Percentiles rank a stretch among this genome's conserved stretches.
Evolutionary conservation across 345 rosid species (phyloP).

Genomic region (Citropsis articulata): DNA sequence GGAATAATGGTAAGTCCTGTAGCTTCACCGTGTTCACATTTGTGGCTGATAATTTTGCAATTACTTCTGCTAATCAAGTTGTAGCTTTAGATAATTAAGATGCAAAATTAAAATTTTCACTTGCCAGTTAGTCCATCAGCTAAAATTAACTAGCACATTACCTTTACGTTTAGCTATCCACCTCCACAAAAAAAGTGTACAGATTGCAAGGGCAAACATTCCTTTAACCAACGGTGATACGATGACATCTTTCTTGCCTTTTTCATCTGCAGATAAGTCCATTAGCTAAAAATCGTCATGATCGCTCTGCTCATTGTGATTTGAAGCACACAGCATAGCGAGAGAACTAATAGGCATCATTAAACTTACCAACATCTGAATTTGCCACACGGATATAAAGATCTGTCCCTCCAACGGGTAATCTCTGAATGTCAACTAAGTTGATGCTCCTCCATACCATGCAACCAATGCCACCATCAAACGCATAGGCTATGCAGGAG

Average conservation of each 20-base stretch:
- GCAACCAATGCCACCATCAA: constrained; percentile 36
- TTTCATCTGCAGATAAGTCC: constrained; percentile 10
- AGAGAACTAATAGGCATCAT: not conserved
- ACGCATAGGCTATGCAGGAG: constrained; percentile 19
- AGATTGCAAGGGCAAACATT: constrained; percentile 11
- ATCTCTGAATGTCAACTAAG: constrained; percentile 39
- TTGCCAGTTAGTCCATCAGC: not conserved
- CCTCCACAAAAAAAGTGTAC: constrained; percentile 3
- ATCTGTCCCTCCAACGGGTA: constrained; percentile 32
- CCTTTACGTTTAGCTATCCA: constrained; percentile 25
- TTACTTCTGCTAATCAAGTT: not conserved
- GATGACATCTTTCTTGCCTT: not conserved
- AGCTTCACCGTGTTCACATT: constrained; percentile 3
- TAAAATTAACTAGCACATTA: not conserved
- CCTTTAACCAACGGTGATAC: constrained; percentile 1
- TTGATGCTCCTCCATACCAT: constrained; percentile 43
- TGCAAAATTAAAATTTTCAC: not conserved
- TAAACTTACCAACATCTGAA: constrained; percentile 28
- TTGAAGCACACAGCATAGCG: not conserved
- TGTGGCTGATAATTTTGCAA: not conserved
- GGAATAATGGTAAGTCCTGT: constrained; percentile 26
- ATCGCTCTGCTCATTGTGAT: not conserved
- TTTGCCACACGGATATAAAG: constrained; percentile 9
- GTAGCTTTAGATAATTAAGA: not conserved
- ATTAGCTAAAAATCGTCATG: not conserved